These are phyloP conservation scores for Chalciporus chontae DNA, from an alignment of 768 basidiomycete species.

Conservation along the genomic window DNA sequence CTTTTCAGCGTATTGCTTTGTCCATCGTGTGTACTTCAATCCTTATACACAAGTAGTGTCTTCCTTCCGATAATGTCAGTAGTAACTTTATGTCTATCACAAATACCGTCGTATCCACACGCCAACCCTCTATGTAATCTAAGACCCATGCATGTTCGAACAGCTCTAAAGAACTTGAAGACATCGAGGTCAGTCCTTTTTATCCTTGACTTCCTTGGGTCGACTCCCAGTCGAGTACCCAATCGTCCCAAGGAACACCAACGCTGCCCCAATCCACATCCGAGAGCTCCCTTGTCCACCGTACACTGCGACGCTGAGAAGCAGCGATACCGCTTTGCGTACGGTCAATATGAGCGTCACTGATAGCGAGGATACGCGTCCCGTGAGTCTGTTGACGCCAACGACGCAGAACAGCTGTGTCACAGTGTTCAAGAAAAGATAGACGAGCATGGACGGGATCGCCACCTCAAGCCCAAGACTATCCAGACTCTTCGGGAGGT, in stretches of 20 bases:
- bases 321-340: slow-evolving; percentile 72
- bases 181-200: slow-evolving; percentile 19
- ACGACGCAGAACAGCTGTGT: slow-evolving; percentile 84
- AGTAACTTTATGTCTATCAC: slow-evolving; percentile 19
- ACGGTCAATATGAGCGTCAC: slow-evolving; percentile 81
- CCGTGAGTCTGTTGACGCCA: slow-evolving; percentile 84
- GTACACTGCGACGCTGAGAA: slow-evolving; percentile 61
- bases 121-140: too few species aligned
- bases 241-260: slow-evolving; percentile 71
- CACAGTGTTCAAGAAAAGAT: slow-evolving; percentile 70
- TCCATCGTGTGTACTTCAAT: neutral
- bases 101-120: neutral
- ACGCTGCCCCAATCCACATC: slow-evolving; percentile 67
- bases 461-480: slow-evolving; percentile 23
- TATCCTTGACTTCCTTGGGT: slow-evolving; percentile 14
- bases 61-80: slow-evolving; percentile 1
- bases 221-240: slow-evolving; percentile 48
- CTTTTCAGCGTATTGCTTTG: neutral
- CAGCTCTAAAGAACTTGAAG: too few species aligned
- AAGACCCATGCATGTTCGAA: too few species aligned
- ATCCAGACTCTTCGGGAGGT: slow-evolving; percentile 11
- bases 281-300: slow-evolving; percentile 37
- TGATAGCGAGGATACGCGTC: slow-evolving; percentile 66
- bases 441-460: slow-evolving; percentile 59
- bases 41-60: slow-evolving; percentile 1